phyloP scores from a whole-genome alignment of 1,284 basidiomycete species.

The Apiotrichum sp. region DNA sequence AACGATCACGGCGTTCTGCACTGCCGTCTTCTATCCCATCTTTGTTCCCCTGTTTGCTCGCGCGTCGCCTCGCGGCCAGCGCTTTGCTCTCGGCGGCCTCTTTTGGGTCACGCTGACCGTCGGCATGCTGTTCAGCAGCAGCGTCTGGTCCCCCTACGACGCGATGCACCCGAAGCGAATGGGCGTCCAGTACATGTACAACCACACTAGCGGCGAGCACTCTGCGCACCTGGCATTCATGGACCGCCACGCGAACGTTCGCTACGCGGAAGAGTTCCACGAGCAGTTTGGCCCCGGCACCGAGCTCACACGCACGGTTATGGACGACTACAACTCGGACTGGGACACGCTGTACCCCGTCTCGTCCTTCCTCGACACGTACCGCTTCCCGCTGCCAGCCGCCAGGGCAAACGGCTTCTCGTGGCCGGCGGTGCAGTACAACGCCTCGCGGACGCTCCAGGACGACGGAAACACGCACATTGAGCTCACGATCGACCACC shows the following conservation, averaged over 20 bases:
- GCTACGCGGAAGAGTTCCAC: slow-evolving; percentile 63
- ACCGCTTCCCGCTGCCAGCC: slow-evolving; percentile 22
- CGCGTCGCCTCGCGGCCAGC: slow-evolving; percentile 55
- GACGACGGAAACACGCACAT: slow-evolving; percentile 58
- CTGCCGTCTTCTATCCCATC: slow-evolving; percentile 57
- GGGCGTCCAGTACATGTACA: slow-evolving; percentile 79
- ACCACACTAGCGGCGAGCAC: slow-evolving; percentile 67
- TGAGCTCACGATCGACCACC: slow-evolving; percentile 68
- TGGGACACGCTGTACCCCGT: slow-evolving; percentile 88
- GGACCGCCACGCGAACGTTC: slow-evolving; percentile 51
- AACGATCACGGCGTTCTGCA: slow-evolving; percentile 59
- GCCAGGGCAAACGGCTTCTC: slow-evolving; percentile 13
- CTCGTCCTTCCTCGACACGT: slow-evolving; percentile 50
- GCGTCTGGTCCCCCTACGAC: slow-evolving; percentile 66
- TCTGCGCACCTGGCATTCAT: slow-evolving; percentile 76
- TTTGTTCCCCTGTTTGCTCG: slow-evolving; percentile 63
- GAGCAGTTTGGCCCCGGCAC: slow-evolving; percentile 48
- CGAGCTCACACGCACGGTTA: slow-evolving; percentile 21
- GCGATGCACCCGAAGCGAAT: slow-evolving; percentile 79
- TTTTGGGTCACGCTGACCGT: slow-evolving; percentile 51
- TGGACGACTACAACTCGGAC: slow-evolving; percentile 51
- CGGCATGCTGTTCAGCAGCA: slow-evolving; percentile 58
- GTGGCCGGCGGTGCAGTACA: slow-evolving; percentile 30
- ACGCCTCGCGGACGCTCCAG: slow-evolving; percentile 43
- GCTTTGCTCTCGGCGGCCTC: slow-evolving; percentile 51